Evolutionary conservation across 306 rosid species (phyloP).

Genomic region (Begonia masoniana): DNA sequence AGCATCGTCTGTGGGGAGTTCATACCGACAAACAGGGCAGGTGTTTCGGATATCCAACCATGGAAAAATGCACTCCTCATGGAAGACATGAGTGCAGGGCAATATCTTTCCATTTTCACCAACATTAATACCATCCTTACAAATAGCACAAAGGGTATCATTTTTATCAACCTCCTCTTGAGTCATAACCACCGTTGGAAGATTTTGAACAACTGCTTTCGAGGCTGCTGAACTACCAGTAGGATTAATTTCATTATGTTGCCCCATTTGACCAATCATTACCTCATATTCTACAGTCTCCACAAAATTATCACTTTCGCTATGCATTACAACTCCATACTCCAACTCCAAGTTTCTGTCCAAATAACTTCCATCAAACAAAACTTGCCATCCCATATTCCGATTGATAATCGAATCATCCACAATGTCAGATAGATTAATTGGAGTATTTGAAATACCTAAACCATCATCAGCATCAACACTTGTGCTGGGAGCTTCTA

Average conservation of each 20-base stretch:
- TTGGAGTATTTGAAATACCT: too few species aligned
- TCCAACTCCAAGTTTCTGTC: constrained; percentile 28
- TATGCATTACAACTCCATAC: constrained; percentile 8
- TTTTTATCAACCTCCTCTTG: constrained; percentile 32
- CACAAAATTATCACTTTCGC: constrained; percentile 46
- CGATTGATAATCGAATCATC: too few species aligned
- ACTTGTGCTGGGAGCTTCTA: constrained; percentile 39
- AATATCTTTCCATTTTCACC: constrained; percentile 46
- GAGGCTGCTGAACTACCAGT: constrained; percentile 38
- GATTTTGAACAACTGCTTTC: constrained; percentile 26
- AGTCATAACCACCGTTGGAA: constrained; percentile 32
- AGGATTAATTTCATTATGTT: constrained; percentile 18
- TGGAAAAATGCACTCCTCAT: constrained; percentile 64
- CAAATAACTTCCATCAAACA: constrained; percentile 29
- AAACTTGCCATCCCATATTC: constrained; percentile 65
- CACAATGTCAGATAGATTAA: too few species aligned
- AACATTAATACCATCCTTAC: constrained; percentile 47
- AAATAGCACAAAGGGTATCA: constrained; percentile 50
- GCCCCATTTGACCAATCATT: constrained; percentile 28
- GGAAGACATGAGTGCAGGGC: constrained; percentile 67
- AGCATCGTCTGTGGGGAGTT: constrained; percentile 61
- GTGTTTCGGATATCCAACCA: constrained; percentile 80
- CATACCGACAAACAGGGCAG: constrained; percentile 81
- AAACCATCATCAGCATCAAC: constrained; percentile 2
- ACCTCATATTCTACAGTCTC: constrained; percentile 46